Base-by-base conservation (phyloP, 768 basidiomycete species). In the Suillus paluster region DNA sequence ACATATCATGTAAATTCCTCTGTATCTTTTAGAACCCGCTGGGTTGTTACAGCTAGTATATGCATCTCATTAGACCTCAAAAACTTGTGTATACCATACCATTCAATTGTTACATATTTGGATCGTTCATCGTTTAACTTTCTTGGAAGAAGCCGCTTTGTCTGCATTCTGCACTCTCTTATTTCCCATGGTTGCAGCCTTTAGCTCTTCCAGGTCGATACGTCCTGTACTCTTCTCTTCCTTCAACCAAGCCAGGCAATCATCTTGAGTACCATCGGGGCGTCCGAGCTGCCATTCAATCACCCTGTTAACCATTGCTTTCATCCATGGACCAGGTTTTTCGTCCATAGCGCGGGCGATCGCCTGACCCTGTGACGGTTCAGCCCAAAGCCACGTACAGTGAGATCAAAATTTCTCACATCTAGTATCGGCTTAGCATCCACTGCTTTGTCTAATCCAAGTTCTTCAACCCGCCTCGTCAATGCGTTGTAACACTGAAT, bases 231-330 rank as follows among this genome's bases (percentile, higher is more conserved):
- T 70, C 41, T 80, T 79, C 68, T 89, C 84, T n/a, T 75, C 73
- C 61, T 76, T 74, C 46, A 98, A 76, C 94, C 94, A 97, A 14
- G 71, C 71, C 33, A 79, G 71, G 70, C 94, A 95, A 5, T 87
- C 84, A 6, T 86, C 88, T 68, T 86, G 85, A 5, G 85, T 83
- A 1, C 81, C 83, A 2, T 80, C 68, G 0, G 95, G 93, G 71
- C 95, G 78, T 39, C 85, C 88, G 8, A 99, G 81, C 68, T 95
- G 94, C 96, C 95, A 99, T 63, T 88, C 84, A 21, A 94, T 70
- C 27, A 98, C 81, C 52, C 81, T 83, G n/a, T 81, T 77, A 21
- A 94, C 78, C 7, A 88, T 81, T 33, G 81, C 75, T 36, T 84
- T 84, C 6, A 88, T 86, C 86, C 94, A 89, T 2, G 86, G 83